phyloP scores from a whole-genome alignment of 257 asterid species.

The Dorcoceras hygrometricum region DNA sequence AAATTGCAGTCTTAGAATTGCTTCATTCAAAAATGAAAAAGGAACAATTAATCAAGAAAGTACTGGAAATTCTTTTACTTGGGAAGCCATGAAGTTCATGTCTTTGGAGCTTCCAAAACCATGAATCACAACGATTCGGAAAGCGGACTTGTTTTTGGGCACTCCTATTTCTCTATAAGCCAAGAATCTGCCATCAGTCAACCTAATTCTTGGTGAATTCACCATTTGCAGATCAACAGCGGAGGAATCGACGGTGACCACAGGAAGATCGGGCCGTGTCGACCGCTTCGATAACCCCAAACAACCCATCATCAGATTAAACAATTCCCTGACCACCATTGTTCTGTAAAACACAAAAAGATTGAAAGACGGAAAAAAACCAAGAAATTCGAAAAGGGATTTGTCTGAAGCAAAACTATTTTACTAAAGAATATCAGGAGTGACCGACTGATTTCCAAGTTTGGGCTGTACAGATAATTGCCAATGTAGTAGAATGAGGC shows the following conservation, averaged over 20 bases:
- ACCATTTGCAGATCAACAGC: constrained; percentile 23
- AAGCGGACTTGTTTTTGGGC: constrained; percentile 56
- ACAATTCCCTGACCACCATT: constrained; percentile 72
- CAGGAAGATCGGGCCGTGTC: constrained; percentile 40
- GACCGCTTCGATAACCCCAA: constrained; percentile 64
- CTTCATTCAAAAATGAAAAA: too few species aligned
- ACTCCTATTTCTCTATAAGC: constrained; percentile 86
- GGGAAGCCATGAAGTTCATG: constrained; percentile 76
- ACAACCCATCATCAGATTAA: constrained; percentile 72
- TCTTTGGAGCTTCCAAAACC: constrained; percentile 93
- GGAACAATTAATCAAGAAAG: constrained; percentile 11
- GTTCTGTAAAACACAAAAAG: constrained; percentile 19
- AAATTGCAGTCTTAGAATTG: too few species aligned
- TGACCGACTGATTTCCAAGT: neutral
- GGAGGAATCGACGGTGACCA: neutral
- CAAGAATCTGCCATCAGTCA: constrained; percentile 78
- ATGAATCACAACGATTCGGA: constrained; percentile 68
- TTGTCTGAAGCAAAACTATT: too few species aligned
- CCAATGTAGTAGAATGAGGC: neutral
- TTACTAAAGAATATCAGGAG: neutral
- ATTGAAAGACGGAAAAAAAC: neutral
- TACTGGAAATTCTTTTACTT: constrained; percentile 38
- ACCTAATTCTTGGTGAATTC: constrained; percentile 51
- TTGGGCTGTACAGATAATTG: neutral
- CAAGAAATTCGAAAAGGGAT: neutral